These are phyloP conservation scores for Salix suchowensis DNA, from an alignment of 345 rosid genomes.

Conservation along the genomic window DNA sequence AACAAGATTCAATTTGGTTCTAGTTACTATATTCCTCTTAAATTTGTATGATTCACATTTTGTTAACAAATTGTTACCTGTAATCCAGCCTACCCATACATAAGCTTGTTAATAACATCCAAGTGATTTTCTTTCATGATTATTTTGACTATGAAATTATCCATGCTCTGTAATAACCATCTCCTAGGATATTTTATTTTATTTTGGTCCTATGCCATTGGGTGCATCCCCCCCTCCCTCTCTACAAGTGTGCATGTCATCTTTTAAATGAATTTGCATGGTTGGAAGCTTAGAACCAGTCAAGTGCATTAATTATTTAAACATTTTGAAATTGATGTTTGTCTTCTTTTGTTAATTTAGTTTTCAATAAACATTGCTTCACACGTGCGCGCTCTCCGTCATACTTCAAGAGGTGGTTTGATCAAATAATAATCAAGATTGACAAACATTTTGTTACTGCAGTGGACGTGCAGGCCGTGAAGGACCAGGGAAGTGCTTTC, in stretches of 20 bases:
- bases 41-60: not conserved
- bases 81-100: not conserved
- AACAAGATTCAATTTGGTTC: not conserved
- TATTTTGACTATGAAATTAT: not conserved
- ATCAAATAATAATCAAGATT: not conserved
- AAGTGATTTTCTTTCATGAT: not conserved
- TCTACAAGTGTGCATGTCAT: not conserved
- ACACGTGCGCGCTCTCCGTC: not conserved
- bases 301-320: not conserved
- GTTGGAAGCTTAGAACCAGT: not conserved
- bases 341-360: not conserved
- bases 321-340: not conserved
- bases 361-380: not conserved
- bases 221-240: not conserved
- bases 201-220: not conserved
- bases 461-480: constrained; percentile 98
- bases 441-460: constrained; percentile 21
- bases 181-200: not conserved
- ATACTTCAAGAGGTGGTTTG: no score
- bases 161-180: not conserved
- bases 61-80: not conserved
- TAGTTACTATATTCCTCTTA: not conserved
- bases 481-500: constrained; percentile 91
- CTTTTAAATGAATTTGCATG: not conserved
- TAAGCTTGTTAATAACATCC: not conserved